These are phyloP conservation scores for Rubus parviflorus DNA, from an alignment of 306 rosid genomes.

Conservation along the genomic window DNA sequence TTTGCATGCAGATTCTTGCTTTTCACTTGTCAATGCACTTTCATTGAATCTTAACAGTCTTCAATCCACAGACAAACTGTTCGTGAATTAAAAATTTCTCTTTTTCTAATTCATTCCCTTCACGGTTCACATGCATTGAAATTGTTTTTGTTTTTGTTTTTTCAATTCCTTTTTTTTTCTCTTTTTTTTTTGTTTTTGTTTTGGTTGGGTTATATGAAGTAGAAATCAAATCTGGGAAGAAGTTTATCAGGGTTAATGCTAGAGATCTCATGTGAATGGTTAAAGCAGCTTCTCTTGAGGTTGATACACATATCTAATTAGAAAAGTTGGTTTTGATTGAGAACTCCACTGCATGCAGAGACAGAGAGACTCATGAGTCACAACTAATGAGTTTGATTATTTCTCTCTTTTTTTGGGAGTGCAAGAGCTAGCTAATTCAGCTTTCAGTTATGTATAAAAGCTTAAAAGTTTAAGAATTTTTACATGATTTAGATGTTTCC, in stretches of 20 bases:
- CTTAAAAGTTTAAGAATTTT: background rate
- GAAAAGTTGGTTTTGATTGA: background rate
- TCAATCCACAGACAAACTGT: background rate
- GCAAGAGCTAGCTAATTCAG: background rate
- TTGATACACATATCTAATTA: background rate
- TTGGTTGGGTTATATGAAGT: background rate
- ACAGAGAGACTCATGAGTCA: background rate
- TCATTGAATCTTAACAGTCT: background rate
- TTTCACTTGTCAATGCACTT: background rate
- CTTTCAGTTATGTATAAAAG: background rate
- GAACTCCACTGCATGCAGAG: background rate
- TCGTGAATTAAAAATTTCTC: background rate
- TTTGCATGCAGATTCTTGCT: background rate
- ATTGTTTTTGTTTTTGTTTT: background rate
- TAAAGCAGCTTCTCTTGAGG: background rate
- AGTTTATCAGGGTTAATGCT: background rate
- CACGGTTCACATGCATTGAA: background rate
- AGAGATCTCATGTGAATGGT: background rate
- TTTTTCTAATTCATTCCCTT: background rate
- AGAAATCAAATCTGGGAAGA: background rate
- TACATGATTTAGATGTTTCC: background rate
- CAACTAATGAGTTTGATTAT: background rate
- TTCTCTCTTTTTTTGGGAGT: background rate
- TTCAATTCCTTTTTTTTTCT: background rate
- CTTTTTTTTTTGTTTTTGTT: background rate